These are phyloP conservation scores for Simplicillium sp. DNA, from an alignment of 2,329 filamentous ascomycete genomes.

Conservation along the genomic window DNA sequence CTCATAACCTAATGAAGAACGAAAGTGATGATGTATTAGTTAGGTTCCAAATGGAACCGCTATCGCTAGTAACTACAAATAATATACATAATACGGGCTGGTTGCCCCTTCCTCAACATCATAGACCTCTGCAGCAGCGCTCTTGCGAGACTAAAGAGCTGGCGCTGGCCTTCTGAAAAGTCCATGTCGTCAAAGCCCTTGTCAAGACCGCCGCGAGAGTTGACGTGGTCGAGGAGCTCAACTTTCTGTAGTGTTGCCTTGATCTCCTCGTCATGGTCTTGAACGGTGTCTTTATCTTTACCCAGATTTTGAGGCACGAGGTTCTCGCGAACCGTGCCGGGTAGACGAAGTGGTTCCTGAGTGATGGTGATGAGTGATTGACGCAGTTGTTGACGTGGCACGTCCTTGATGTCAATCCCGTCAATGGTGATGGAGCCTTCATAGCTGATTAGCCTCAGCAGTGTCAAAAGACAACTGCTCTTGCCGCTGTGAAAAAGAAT, in stretches of 20 bases:
- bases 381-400: slow-evolving; percentile 14
- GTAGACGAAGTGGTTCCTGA: slow-evolving; percentile 41
- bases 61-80: too few species aligned
- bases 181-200: slow-evolving; percentile 16
- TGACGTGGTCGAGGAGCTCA: slow-evolving; percentile 29
- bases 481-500: too few species aligned
- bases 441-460: slow-evolving; percentile 28
- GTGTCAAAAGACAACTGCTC: slow-evolving; percentile 8
- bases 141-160: slow-evolving; percentile 28
- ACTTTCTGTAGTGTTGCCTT: slow-evolving; percentile 32
- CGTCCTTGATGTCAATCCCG: slow-evolving; percentile 21
- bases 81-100: too few species aligned
- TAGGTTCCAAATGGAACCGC: too few species aligned
- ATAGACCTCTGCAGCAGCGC: slow-evolving; percentile 10
- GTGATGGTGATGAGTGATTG: slow-evolving; percentile 30
- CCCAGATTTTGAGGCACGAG: slow-evolving; percentile 28
- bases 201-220: slow-evolving; percentile 26
- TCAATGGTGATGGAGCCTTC: slow-evolving; percentile 34
- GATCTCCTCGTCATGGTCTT: slow-evolving; percentile 25
- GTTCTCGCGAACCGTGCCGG: slow-evolving; percentile 36
- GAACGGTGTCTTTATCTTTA: slow-evolving; percentile 5
- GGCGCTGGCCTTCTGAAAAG: slow-evolving; percentile 31
- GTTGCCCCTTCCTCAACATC: too few species aligned
- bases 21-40: too few species aligned
- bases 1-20: too few species aligned